Evolutionary conservation across 2,329 filamentous ascomycete genomes (phyloP).

Genomic region (Geosmithia putterillii): DNA sequence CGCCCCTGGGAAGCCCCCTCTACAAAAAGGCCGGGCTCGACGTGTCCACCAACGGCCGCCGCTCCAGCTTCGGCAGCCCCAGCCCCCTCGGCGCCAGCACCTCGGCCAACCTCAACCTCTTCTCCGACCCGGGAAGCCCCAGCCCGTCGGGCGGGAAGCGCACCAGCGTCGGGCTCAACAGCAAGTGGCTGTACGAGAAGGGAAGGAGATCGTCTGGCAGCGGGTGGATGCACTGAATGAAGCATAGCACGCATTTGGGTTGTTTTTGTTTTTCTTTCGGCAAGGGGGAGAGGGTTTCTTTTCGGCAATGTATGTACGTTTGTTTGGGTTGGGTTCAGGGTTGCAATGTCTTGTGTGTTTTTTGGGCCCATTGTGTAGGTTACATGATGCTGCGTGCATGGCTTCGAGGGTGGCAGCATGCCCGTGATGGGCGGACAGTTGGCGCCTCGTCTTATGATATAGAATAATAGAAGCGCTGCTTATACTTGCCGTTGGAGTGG

Average conservation of each 20-base stretch:
- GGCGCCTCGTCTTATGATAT: neutral
- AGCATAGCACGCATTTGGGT: too few relatives aligned
- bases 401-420: neutral
- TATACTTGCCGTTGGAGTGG: neutral
- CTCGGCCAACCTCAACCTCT: constrained; percentile 30
- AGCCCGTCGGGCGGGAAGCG: constrained; percentile 56
- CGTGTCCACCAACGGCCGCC: constrained; percentile 25
- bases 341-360: too few relatives aligned
- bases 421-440: neutral
- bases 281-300: constrained; percentile 1
- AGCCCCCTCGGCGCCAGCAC: constrained; percentile 39
- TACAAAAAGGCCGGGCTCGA: constrained; percentile 49
- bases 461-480: neutral
- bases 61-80: constrained; percentile 50
- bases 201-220: constrained; percentile 45
- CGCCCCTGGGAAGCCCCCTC: constrained; percentile 37
- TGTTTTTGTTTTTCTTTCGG: constrained; percentile 1
- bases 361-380: neutral
- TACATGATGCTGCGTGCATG: neutral
- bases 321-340: too few relatives aligned
- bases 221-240: constrained; percentile 12
- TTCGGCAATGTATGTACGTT: neutral
- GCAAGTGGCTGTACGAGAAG: constrained; percentile 90
- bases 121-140: constrained; percentile 53
- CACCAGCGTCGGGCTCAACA: constrained; percentile 70